Percentiles rank a stretch among this genome's conserved stretches.
These are phyloP conservation scores for Hericium coralloides DNA, from an alignment of 768 basidiomycete species.

Conservation along the genomic window DNA sequence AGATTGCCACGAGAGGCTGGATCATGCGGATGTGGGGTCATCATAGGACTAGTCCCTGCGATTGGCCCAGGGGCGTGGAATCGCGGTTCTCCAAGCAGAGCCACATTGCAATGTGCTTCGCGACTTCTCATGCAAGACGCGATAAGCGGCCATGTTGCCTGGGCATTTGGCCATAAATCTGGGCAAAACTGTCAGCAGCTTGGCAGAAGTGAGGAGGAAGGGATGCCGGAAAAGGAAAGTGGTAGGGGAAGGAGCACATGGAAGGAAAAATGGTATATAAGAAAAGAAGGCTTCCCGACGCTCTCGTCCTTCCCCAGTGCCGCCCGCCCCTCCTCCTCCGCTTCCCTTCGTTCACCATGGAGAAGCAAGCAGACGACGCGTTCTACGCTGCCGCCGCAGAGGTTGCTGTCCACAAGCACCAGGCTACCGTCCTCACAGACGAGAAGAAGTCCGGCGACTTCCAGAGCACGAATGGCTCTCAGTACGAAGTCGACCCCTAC, in stretches of 20 bases:
- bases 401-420: constrained; percentile 1
- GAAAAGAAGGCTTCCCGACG: neutral
- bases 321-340: neutral
- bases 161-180: no score
- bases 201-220: neutral
- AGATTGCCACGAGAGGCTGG: no score
- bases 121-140: no score
- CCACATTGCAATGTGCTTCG: no score
- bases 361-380: constrained; percentile 8
- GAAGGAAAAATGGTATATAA: neutral
- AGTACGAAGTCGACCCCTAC: neutral
- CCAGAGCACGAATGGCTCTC: neutral
- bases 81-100: no score
- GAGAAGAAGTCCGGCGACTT: neutral
- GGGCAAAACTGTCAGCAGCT: neutral
- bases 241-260: neutral
- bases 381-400: constrained; percentile 1
- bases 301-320: neutral
- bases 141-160: no score
- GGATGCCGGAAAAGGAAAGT: neutral
- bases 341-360: constrained; percentile 3
- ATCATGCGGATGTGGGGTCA: no score
- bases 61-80: no score
- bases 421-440: neutral
- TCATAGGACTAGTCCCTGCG: no score